Base-by-base conservation (phyloP, 345 rosid genomes). In the Aurinia saxatilis region DNA sequence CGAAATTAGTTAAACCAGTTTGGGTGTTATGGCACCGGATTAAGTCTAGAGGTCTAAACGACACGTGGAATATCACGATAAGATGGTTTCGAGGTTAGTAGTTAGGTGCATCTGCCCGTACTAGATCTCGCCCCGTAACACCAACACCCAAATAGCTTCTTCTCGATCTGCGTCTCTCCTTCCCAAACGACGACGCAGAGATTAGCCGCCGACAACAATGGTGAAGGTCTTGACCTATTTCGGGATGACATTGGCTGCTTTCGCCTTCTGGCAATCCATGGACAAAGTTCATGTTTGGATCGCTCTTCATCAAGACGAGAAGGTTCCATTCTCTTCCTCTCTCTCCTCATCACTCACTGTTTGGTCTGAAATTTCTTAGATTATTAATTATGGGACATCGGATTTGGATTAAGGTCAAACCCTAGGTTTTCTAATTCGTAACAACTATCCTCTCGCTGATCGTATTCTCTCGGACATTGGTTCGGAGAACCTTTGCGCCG, bases 261-360 rank as follows among this genome's bases (percentile, higher is more conserved):
- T 92, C 74, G 42, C 81, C 18, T 91, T 88, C 79, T 86, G 92
- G 96, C 86, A 86, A 31, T 67, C 96, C 56, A 81, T 91, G 98
- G 98, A 91, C 41, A 82, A 77, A 67, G 76, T 91, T 57, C 98
- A 91, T 34, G 96, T 91, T 68, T 91, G 95, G 90, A 88, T 88
- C 79, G 98, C 98, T 68, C 86, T 81, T 55, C 83, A 67, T 66
- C 86, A 81, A 67, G 86, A 81, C 66, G 86, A 81, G 68, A 81
- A 81, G 86, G 86, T 81, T 47, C 33, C 17, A 1, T 42, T 62
- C 27, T 35, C 36, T 35, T 8, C 42, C 51, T 31, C 31, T 27
- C 6, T 27, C 31, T 5, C 5, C 31, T 27, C 6, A 4, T 27
- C 6, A 6, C 1, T 23, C 9, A 1, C 8, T 1, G 1, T 39